phyloP scores from a whole-genome alignment of 1,139 yeast genomes.

The Lizanozyma gosingica region DNA sequence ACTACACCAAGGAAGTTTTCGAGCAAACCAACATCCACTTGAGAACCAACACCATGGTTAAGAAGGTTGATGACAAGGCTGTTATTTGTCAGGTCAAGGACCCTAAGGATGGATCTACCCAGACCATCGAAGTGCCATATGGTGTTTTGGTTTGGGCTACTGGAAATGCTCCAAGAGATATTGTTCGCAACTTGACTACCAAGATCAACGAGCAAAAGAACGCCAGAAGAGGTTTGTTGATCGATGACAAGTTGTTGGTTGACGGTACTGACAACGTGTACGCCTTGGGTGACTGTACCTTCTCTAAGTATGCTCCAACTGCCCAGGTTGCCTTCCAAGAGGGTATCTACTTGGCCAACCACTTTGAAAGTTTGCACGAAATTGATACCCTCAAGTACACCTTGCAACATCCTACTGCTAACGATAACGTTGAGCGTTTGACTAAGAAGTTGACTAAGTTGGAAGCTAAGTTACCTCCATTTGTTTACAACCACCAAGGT shows the following conservation, averaged over 20 bases:
- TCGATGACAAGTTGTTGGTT: constrained; percentile 74
- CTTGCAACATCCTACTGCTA: constrained; percentile 20
- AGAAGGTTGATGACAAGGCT: constrained; percentile 62
- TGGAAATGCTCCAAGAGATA: constrained; percentile 85
- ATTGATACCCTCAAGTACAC: constrained; percentile 50
- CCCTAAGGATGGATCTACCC: constrained; percentile 50
- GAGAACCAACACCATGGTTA: constrained; percentile 79
- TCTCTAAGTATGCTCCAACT: constrained; percentile 87
- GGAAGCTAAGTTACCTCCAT: constrained; percentile 42
- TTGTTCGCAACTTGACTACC: constrained; percentile 57
- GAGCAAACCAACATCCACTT: constrained; percentile 71
- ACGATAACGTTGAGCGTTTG: constrained; percentile 30
- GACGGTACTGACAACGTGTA: constrained; percentile 78
- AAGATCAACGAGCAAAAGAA: constrained; percentile 75
- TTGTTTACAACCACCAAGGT: constrained; percentile 62
- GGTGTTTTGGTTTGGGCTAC: constrained; percentile 97
- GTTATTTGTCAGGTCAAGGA: constrained; percentile 67
- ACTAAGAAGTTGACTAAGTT: constrained; percentile 31
- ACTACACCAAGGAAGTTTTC: constrained; percentile 77
- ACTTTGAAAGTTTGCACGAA: constrained; percentile 61
- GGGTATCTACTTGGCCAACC: constrained; percentile 71
- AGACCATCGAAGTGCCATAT: constrained; percentile 64
- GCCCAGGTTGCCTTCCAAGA: constrained; percentile 97
- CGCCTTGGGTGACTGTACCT: constrained; percentile 92
- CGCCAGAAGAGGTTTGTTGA: constrained; percentile 83